Percentiles rank a stretch among this genome's conserved stretches.
Evolutionary conservation across 1,284 basidiomycete genomes (phyloP).

Genomic region (Ganoderma resinaceum): DNA sequence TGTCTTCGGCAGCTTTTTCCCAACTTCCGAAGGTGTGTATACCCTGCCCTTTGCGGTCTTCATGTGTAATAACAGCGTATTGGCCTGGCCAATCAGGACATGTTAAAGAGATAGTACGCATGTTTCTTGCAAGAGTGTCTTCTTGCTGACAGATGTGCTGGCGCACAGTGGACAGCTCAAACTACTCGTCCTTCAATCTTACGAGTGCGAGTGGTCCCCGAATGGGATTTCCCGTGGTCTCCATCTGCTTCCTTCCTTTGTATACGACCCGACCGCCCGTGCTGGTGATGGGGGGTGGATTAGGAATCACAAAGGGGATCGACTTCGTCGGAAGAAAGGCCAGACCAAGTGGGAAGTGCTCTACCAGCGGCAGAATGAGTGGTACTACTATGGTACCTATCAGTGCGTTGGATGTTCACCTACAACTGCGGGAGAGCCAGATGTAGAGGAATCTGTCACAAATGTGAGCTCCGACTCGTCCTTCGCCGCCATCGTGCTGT

Average conservation of each 20-base stretch:
- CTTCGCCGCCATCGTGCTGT: background rate
- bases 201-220: conserved; percentile 7
- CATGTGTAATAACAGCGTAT: background rate
- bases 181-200: conserved; percentile 3
- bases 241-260: conserved; percentile 2
- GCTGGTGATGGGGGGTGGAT: conserved; percentile 6
- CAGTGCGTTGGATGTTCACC: background rate
- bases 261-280: conserved; percentile 13
- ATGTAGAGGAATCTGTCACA: background rate
- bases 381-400: conserved; percentile 25
- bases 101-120: background rate
- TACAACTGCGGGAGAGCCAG: background rate
- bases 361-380: background rate
- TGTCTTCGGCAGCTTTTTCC: background rate
- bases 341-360: conserved; percentile 9
- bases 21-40: background rate
- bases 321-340: background rate
- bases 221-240: conserved; percentile 4
- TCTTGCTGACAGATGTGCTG: background rate
- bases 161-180: background rate
- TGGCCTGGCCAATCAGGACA: background rate
- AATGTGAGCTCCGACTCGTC: background rate
- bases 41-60: background rate
- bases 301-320: background rate
- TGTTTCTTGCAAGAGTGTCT: background rate